Base-by-base conservation (phyloP, 2,329 filamentous ascomycete species). In the Neonectria coccinea region DNA sequence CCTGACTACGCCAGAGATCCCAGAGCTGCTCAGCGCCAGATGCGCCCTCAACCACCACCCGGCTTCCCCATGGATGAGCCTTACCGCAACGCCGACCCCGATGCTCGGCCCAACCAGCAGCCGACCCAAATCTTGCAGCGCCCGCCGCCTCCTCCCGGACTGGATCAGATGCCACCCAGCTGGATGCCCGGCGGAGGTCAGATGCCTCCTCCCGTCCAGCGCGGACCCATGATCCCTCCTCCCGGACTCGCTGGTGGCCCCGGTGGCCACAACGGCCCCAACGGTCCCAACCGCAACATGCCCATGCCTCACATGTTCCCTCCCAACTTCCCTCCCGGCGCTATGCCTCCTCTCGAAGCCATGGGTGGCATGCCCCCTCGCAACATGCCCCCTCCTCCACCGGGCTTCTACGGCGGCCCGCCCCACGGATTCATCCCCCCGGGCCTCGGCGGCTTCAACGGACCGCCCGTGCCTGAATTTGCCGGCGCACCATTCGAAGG, bases 61-160 rank as follows among this genome's bases (percentile, higher is more conserved):
- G 83, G 81, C 36, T 86, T 88, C 67, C 73, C 77, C 18, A 83
- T 86, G 70, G 84, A 89, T 16, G 86, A 87, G 16, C 77, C 81
- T 25, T 86, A 85, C 72, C 84, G 84, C 59, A 82, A 80, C 54
- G 76, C 78, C 14, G 84, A 88, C 29, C 78, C 77, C 25, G 85
- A 88, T 45, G 70, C 76, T 62, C 81, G 82, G 41, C 81, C 80
- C 27, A 83, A 82, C 62, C 86, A 87, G 68, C 87, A 87, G 68
- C 87, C 87, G 5, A 89, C 87, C 4, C 88, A 90, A 73, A 90
- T 91, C 57, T 77, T 91, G 22, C 88, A 90, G 76, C 86, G 88
- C 6, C 87, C 86, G n/a, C 86, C 85, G 5, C 85, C 83, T 1
- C 85, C 85, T 18, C 86, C 87, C 2, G 88, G 88, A 8, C 78